Percentiles rank a stretch among this genome's conserved stretches.
Evolutionary conservation across 257 asterid genomes (phyloP).

Genomic region (Jasminum sambac): DNA sequence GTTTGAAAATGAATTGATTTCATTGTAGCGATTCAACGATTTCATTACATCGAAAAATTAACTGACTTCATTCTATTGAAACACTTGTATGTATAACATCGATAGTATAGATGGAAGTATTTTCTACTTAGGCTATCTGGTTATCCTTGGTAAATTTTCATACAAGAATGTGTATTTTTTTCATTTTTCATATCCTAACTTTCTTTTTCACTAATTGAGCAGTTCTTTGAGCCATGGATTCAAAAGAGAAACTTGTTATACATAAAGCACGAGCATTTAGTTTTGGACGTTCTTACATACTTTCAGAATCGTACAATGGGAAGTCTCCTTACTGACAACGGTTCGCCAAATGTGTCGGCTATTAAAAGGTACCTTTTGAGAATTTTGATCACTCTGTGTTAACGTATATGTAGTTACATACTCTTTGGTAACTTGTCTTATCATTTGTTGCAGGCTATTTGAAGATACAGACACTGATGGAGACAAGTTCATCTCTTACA

Average conservation of each 20-base stretch:
- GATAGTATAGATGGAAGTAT: not conserved
- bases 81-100: too few relatives aligned
- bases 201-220: conserved; percentile 24
- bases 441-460: conserved; percentile 26
- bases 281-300: conserved; percentile 39
- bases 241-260: conserved; percentile 40
- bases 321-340: conserved; percentile 28
- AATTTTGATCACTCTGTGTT: not conserved
- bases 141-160: not conserved
- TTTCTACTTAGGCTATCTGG: not conserved
- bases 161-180: not conserved
- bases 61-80: too few relatives aligned
- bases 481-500: conserved; percentile 28
- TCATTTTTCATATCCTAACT: not conserved
- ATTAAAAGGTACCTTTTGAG: conserved; percentile 30
- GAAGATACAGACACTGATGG: conserved; percentile 37
- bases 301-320: conserved; percentile 36
- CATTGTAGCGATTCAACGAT: too few relatives aligned
- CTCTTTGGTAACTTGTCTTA: not conserved
- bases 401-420: not conserved
- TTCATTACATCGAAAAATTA: too few relatives aligned
- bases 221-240: conserved; percentile 50
- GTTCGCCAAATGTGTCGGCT: conserved; percentile 35
- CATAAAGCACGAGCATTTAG: conserved; percentile 42
- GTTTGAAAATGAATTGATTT: too few relatives aligned